Percentiles rank a stretch among this genome's conserved stretches.
Conservation (phyloP, 2,329 filamentous ascomycete species). For the Cladophialophora bantiana region DNA sequence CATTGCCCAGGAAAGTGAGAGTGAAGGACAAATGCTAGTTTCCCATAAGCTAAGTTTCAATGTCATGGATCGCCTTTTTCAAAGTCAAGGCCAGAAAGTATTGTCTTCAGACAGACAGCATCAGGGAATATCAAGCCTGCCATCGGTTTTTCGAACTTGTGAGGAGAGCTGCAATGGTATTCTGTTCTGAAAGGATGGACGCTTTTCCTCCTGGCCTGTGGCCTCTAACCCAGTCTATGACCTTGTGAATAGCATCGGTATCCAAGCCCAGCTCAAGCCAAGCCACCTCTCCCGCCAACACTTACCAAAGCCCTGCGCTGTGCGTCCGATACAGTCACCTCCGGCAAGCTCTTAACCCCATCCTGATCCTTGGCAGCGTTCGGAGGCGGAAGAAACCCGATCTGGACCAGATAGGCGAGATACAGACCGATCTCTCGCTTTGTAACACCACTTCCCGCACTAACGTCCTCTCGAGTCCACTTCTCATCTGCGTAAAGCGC, state of each 20-base stretch:
- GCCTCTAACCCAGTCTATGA: not conserved
- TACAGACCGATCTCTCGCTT: conserved; percentile 69
- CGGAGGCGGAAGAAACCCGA: conserved; percentile 67
- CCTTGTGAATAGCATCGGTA: not conserved
- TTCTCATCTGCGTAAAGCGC: conserved; percentile 69
- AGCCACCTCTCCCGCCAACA: conserved; percentile 60
- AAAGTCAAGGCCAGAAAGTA: not conserved
- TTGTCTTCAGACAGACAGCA: not conserved
- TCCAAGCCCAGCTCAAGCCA: conserved; percentile 16
- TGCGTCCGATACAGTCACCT: conserved; percentile 53
- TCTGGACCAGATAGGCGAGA: conserved; percentile 66
- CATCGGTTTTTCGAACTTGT: not conserved
- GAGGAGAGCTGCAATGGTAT: not conserved
- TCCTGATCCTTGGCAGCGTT: conserved; percentile 9
- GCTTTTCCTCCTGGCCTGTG: not conserved
- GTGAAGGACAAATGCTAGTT: not conserved
- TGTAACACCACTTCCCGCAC: conserved; percentile 63
- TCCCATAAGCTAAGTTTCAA: not conserved
- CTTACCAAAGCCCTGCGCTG: conserved; percentile 58
- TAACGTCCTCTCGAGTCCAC: conserved; percentile 66
- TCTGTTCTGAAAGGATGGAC: not conserved
- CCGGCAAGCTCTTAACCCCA: conserved; percentile 51
- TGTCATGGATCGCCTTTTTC: no score
- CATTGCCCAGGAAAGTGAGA: not conserved
- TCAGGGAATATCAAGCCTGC: not conserved